A percentile compares a stretch with the other conserved stretches of the same genome.
phyloP scores from a whole-genome alignment of 805 yeast genomes.

The Saccharomycopsis microspora region DNA sequence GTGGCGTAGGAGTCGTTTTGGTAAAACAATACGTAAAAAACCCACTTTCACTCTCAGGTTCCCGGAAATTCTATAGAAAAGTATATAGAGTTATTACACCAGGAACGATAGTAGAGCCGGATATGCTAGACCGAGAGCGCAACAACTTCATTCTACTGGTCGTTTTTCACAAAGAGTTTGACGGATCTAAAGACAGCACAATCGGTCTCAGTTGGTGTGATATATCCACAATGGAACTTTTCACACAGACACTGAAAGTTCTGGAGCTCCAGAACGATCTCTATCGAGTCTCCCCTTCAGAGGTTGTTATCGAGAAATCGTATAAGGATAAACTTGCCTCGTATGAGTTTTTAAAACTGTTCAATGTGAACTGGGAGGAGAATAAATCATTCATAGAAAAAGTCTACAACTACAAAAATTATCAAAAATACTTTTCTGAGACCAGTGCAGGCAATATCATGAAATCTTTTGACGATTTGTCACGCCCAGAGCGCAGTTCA shows the following conservation, averaged over 20 bases:
- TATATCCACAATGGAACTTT: constrained; percentile 70
- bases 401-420: neutral
- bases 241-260: constrained; percentile 51
- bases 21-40: constrained; percentile 47
- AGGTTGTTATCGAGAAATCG: constrained; percentile 48
- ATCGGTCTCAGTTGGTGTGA: constrained; percentile 87
- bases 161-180: constrained; percentile 40
- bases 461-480: neutral
- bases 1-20: constrained; percentile 64
- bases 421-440: constrained; percentile 2
- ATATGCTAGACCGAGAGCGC: constrained; percentile 58
- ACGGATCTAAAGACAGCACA: constrained; percentile 28
- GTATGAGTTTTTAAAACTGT: neutral
- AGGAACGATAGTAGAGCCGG: constrained; percentile 85
- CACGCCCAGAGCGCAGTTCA: constrained; percentile 1
- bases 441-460: neutral
- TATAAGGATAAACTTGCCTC: constrained; percentile 21
- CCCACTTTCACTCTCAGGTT: constrained; percentile 12
- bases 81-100: constrained; percentile 79
- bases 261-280: constrained; percentile 58
- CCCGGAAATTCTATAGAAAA: constrained; percentile 44
- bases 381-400: neutral
- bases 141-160: constrained; percentile 65
- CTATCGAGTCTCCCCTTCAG: constrained; percentile 72
- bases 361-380: constrained; percentile 7